Evolutionary conservation across 768 basidiomycete species (phyloP), one percentile per base, ranked within the genome.

Genomic region (Tephrocybe sp.): DNA sequence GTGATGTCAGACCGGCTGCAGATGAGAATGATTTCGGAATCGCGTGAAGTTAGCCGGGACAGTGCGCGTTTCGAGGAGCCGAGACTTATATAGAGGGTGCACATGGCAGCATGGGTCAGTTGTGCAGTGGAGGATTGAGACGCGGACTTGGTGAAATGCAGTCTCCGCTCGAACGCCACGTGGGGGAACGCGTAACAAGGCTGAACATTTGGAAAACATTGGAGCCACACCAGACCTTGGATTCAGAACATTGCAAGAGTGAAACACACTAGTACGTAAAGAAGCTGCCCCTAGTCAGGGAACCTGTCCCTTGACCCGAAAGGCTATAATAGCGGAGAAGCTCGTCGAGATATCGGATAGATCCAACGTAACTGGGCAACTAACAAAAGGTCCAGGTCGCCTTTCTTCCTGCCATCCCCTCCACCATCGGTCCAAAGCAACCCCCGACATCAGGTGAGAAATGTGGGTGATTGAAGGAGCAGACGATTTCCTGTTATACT

Each of bases 381-480:
- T 52, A 55, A 57, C 57, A 59, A 53, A 36, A 46, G 28, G 28
- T 11, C 21, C 34, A 45, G 30, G 38, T 26, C 37, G 37, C 54
- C 50, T 45, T 56, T 56, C 58, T 61, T 56, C 53, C 59, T 56
- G 55, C 58, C 59, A 61, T 57, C 58, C 50, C 45, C 57, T 46
- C 36, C 33, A 44, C 48, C 60, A 63, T 67, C 71, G 71, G 70
- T 46, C 50, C 34, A 40, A 61, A 40, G 46, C 47, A 63, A 64
- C 54, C 62, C 41, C 69, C 70, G 71, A 68, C 55, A 50, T 54
- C 47, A 62, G 62, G 63, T 62, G 61, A 64, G 66, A 58, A 63
- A 49, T 33, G 41, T 58, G n/a, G 48, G 47, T 42, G 45, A 53
- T 54, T 54, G 53, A 48, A 54, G 34, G 58, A 39, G 17, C 58